Percentiles rank a stretch among this genome's conserved stretches.
Conservation (phyloP, 331 rosid genomes). For the Phaseolus coccineus region DNA sequence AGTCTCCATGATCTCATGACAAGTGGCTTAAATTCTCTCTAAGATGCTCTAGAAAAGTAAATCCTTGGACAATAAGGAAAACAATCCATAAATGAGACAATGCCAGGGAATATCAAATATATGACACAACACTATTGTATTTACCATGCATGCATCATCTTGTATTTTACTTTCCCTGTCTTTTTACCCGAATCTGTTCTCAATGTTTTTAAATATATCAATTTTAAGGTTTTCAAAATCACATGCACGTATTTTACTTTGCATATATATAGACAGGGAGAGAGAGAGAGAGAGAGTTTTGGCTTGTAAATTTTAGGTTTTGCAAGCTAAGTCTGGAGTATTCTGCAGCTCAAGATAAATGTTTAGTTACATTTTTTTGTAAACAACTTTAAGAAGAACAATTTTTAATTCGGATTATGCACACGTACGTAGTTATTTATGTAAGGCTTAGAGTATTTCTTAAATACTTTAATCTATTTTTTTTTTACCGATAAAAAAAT, state of each 20-base stretch:
- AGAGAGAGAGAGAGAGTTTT: neutral
- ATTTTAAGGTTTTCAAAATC: neutral
- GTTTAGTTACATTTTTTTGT: neutral
- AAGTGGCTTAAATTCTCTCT: slow-evolving; percentile 62
- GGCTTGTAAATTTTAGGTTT: neutral
- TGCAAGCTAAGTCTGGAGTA: neutral
- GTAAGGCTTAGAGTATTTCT: too few relatives aligned
- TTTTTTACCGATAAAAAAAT: neutral
- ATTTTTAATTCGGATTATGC: neutral
- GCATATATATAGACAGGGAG: neutral
- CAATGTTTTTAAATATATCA: neutral
- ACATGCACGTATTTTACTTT: neutral
- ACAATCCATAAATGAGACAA: slow-evolving; percentile 56
- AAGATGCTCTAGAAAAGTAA: slow-evolving; percentile 85
- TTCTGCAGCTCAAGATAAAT: neutral
- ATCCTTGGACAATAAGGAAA: slow-evolving; percentile 62
- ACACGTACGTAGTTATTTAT: too few relatives aligned
- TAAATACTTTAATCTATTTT: too few relatives aligned
- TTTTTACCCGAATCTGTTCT: slow-evolving; percentile 34
- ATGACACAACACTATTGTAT: slow-evolving; percentile 36
- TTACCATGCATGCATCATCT: slow-evolving; percentile 44
- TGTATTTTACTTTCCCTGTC: slow-evolving; percentile 27
- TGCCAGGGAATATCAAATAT: slow-evolving; percentile 52
- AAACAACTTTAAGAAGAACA: neutral
- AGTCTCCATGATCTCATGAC: slow-evolving; percentile 51